Evolutionary conservation across 768 basidiomycete species (phyloP).

Genomic region (Leccinellum rugosiceps): DNA sequence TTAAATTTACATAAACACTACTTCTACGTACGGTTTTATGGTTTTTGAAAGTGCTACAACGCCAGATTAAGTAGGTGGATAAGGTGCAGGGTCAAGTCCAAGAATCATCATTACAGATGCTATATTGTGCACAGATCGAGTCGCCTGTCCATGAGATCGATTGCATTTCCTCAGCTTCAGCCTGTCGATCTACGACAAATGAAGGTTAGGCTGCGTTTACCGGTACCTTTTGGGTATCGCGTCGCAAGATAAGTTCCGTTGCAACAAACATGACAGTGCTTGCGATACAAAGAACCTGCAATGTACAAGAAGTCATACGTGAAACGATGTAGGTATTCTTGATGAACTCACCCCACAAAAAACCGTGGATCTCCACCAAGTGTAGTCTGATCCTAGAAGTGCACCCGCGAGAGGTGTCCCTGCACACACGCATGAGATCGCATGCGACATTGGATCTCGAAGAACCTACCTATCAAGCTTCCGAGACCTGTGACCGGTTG

Average conservation of each 20-base stretch:
- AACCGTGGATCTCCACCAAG: conserved; percentile 55
- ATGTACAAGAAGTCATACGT: conserved; percentile 1
- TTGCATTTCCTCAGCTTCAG: neutral
- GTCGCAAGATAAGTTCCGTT: conserved; percentile 8
- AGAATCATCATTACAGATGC: neutral
- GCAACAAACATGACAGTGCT: conserved; percentile 14
- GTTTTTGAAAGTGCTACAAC: neutral
- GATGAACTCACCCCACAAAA: conserved; percentile 41
- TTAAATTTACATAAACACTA: neutral
- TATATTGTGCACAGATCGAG: neutral
- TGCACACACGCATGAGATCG: conserved; percentile 23
- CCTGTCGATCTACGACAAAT: neutral
- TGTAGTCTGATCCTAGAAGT: conserved; percentile 46
- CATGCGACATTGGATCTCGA: conserved; percentile 1
- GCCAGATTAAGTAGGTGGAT: neutral
- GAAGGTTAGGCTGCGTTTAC: neutral
- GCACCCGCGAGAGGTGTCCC: conserved; percentile 57
- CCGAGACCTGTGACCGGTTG: conserved; percentile 20
- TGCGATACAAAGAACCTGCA: conserved; percentile 16
- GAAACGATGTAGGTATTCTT: neutral
- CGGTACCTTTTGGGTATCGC: neutral
- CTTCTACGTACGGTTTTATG: neutral
- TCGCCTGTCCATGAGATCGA: neutral
- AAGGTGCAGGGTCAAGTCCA: neutral
- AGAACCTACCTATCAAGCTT: conserved; percentile 20